Base-by-base conservation (phyloP, 2,329 filamentous ascomycete species). In the Coniochaeta ligniaria region DNA sequence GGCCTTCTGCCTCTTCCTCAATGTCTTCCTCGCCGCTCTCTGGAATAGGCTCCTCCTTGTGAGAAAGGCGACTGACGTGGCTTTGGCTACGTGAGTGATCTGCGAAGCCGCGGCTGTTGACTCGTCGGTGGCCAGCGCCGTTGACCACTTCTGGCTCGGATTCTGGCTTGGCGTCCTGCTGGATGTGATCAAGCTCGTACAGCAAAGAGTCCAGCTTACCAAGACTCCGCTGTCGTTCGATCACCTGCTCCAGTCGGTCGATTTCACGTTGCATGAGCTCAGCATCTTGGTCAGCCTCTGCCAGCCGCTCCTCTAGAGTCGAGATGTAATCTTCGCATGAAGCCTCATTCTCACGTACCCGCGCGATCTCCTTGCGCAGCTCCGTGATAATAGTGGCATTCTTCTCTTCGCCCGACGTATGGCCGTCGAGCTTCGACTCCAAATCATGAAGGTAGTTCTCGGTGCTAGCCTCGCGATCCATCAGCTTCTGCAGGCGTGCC, bases 201-300 rank as follows among this genome's bases (percentile, higher is more conserved):
- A 99, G 83, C 8, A 99, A 83, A 59, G 90, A 96, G 71, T 99
- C 95, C 3, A 99, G 83, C 74, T 97, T 96, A 45, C 95, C 95
- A 3, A 99, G 84, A 72, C 93, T 97, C 62, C 95, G 85, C 74
- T 99, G 95, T 57, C 96, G 90, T 74, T 98, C 94, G 58, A 99
- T 87, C 8, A 99, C 92, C 73, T 96, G 91, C 74, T 98, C 95
- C 14, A 99, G 81, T 36, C 94, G 87, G 69, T 97, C 91, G 64
- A 99, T 91, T 70, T 99, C 95, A 38, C 94, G 91, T 73, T 96
- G 92, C 94, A 99, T 97, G 63, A 97, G 79, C 72, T 98, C 95
- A 65, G 91, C 87, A 71, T 99, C 95, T 73, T 98, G 94, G 69
- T 99, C 95, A 2, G 94, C 89, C 74, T 99, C 95, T 0, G 95